These are phyloP conservation scores for Cystobasidium ongulense DNA, from an alignment of 768 basidiomycete genomes.

Conservation along the genomic window DNA sequence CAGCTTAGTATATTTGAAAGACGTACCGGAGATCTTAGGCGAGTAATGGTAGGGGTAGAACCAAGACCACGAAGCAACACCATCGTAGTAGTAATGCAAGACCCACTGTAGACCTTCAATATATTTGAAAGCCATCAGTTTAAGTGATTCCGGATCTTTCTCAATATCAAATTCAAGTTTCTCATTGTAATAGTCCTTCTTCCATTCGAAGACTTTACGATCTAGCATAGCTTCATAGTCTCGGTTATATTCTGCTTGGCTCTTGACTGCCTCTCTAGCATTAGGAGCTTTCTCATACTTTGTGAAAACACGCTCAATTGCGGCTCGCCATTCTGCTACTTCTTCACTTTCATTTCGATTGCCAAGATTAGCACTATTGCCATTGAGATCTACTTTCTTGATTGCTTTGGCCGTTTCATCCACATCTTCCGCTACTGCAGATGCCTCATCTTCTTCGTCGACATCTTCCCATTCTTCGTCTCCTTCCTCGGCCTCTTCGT, in stretches of 20 bases:
- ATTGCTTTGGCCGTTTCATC: background rate
- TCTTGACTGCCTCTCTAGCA: conserved; percentile 54
- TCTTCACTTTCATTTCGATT: conserved; percentile 53
- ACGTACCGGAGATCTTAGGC: conserved; percentile 82
- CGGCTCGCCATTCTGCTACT: conserved; percentile 56
- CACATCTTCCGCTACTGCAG: conserved; percentile 13
- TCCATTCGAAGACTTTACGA: conserved; percentile 89
- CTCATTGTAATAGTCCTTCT: conserved; percentile 77
- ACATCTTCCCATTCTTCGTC: conserved; percentile 44
- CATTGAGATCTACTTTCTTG: conserved; percentile 10
- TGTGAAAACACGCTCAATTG: conserved; percentile 69
- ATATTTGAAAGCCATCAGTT: conserved; percentile 66
- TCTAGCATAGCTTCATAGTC: conserved; percentile 62
- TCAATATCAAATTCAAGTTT: conserved; percentile 77
- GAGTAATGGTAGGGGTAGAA: conserved; percentile 98
- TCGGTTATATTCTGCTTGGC: conserved; percentile 60
- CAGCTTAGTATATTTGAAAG: background rate
- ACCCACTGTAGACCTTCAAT: conserved; percentile 97
- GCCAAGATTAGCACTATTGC: background rate
- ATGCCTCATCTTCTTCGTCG: conserved; percentile 42
- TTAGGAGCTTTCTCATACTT: conserved; percentile 84
- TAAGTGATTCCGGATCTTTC: conserved; percentile 57
- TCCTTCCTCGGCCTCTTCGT: conserved; percentile 40
- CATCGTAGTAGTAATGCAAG: conserved; percentile 96
- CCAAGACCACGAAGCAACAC: conserved; percentile 97